These are phyloP conservation scores for Scedosporium apiospermum DNA, from an alignment of 2,329 filamentous ascomycete genomes.

Conservation along the genomic window DNA sequence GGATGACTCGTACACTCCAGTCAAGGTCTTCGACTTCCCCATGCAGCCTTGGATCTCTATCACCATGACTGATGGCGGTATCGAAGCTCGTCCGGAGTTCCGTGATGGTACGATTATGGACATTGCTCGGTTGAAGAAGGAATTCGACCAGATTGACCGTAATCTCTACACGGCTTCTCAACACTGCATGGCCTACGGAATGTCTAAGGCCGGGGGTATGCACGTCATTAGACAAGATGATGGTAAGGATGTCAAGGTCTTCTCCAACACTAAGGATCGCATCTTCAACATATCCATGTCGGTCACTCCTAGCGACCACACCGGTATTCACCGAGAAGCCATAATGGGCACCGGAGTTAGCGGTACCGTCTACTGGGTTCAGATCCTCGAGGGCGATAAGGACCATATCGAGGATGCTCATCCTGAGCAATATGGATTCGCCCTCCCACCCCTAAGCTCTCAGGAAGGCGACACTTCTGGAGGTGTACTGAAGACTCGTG, in stretches of 20 bases:
- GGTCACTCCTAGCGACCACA: conserved; percentile 48
- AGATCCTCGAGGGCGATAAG: conserved; percentile 65
- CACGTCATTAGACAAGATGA: conserved; percentile 92
- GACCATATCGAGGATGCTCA: conserved; percentile 71
- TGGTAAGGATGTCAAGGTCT: conserved; percentile 83
- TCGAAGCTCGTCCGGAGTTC: conserved; percentile 52
- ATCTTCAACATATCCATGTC: conserved; percentile 91
- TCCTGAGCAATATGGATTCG: conserved; percentile 76
- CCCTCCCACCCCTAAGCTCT: conserved; percentile 75
- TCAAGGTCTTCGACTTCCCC: conserved; percentile 89
- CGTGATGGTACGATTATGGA: conserved; percentile 78
- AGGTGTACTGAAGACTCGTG: conserved; percentile 89
- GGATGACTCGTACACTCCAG: conserved; percentile 52
- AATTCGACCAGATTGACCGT: conserved; percentile 94
- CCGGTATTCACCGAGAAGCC: conserved; percentile 58
- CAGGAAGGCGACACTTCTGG: conserved; percentile 87
- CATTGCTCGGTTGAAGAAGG: conserved; percentile 90
- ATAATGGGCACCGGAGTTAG: conserved; percentile 90
- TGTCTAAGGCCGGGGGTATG: conserved; percentile 86
- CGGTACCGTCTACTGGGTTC: conserved; percentile 93
- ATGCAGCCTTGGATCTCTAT: conserved; percentile 96
- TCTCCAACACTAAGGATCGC: conserved; percentile 82
- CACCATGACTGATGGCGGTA: conserved; percentile 51
- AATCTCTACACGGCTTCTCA: conserved; percentile 84
- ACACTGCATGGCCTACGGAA: conserved; percentile 87